Evolutionary conservation across 345 rosid genomes (phyloP), one percentile per base, ranked within the genome.

Genomic region (Arabidopsis arenosa): DNA sequence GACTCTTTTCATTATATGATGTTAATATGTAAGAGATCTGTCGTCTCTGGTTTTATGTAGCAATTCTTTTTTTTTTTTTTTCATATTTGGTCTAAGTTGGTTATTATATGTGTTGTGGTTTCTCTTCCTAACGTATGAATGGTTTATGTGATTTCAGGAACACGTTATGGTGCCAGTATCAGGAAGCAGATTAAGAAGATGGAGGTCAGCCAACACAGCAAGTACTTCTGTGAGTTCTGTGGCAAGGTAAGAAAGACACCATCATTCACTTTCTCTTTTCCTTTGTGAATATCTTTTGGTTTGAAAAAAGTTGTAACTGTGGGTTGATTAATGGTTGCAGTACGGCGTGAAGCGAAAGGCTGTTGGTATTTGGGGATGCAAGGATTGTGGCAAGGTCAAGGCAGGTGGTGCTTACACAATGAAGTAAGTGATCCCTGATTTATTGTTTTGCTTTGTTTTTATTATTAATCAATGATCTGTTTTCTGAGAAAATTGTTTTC

Each of bases 321-420:
- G 35, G 35, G 39, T 57, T 66, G 33, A n/a, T 66, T 2, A 6
- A 47, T 37, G 57, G 3, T 37, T 70, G 18, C 30, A 91, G 95
- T 92, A 83, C 52, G 98, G 96, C 0, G 97, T 94, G 60, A 92
- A 94, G 86, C 88, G 98, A 61, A 90, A 92, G 81, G 98, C 91
- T 54, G 98, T 92, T 4, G 98, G 98, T 12, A 89, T 94, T 6
- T 94, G 98, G 98, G 90, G 93, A 10, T 94, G 98, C 92, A 94
- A 92, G 79, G 97, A 92, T 54, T 94, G 97, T 23, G 97, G 98
- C 35, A 92, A 92, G 82, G 93, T 94, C 57, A 94, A 90, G 80
- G 97, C 97, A 0, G 97, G 98, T 32, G 98, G 98, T 45, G 97
- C 98, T 23, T 93, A 93, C 84, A 93, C 98, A 17, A 75, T 93